Percentiles rank a stretch among this genome's conserved stretches.
Evolutionary conservation across 306 rosid species (phyloP).

Genomic region (Vachellia collinsii): DNA sequence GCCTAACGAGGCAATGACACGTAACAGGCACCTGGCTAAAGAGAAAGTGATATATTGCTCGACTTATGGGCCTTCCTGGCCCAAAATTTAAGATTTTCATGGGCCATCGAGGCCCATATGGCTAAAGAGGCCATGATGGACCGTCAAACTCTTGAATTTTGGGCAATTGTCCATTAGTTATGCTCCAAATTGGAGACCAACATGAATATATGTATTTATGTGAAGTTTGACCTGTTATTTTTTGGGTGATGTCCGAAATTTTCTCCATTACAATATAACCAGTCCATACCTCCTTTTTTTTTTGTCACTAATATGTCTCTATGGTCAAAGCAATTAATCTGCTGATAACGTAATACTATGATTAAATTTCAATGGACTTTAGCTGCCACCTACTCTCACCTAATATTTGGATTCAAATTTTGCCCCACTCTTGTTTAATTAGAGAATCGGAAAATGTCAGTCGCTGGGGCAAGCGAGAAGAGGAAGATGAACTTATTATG

Average conservation of each 20-base stretch:
- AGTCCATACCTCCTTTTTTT: no score
- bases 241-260: no score
- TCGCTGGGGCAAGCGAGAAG: background rate
- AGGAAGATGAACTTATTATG: background rate
- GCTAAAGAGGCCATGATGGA: background rate
- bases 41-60: no score
- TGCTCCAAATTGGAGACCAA: background rate
- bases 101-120: background rate
- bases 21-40: background rate
- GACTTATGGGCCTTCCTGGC: background rate
- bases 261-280: no score
- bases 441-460: background rate
- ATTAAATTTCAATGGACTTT: background rate
- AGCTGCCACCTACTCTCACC: background rate
- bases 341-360: background rate
- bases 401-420: background rate
- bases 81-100: no score
- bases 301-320: no score
- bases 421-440: background rate
- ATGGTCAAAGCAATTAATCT: background rate
- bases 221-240: background rate
- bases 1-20: background rate
- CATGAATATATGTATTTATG: background rate
- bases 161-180: background rate
- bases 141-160: background rate